Base-by-base conservation (phyloP, 805 yeast species). In the Brettanomyces sp. region DNA sequence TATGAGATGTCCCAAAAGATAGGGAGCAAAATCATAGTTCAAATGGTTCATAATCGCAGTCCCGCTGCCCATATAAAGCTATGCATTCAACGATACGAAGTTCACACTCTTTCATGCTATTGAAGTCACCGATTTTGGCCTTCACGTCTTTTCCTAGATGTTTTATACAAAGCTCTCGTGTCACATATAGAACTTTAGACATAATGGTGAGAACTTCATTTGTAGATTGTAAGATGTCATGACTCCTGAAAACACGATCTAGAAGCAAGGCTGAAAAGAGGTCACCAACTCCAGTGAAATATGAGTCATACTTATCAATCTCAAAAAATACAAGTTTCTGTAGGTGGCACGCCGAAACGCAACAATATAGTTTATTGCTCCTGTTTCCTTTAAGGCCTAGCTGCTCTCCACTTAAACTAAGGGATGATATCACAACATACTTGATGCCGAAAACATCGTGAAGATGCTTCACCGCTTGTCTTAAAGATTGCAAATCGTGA, bases 281-380 rank as follows among this genome's bases (percentile, higher is more conserved):
- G 57, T 90, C 98, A 5, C 98, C 98, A 0, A 93, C 95, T 1
- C 98, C 98, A 0, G 96, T 87, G 65, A 90, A 91, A 60, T 91
- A 88, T 4, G 91, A 81, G 45, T 82, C 78, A 38, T 87, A 75
- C 34, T 72, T 68, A 2, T 85, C 83, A 12, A 84, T 72, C 52
- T 72, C 70, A 55, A 76, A 79, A 41, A 66, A 42, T 4, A 55
- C 43, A 2, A 65, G 50, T 3, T 41, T 28, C 12, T 49, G 52
- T 3, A 38, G 25, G 6, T 53, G 58, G 6, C 47, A 45, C 4
- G 72, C 56, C 1, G 79, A 74, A 9, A 75, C 70, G 12, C 76
- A 72, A 18, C 77, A 68, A 47, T 67, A 64, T n/a, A 74, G 62
- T 34, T 60, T 44, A 9, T 51, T 54, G 11, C 48, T 47, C 7